Conservation (phyloP, 768 basidiomycete genomes). For the Tylopilus plumbeoviolaceoides region DNA sequence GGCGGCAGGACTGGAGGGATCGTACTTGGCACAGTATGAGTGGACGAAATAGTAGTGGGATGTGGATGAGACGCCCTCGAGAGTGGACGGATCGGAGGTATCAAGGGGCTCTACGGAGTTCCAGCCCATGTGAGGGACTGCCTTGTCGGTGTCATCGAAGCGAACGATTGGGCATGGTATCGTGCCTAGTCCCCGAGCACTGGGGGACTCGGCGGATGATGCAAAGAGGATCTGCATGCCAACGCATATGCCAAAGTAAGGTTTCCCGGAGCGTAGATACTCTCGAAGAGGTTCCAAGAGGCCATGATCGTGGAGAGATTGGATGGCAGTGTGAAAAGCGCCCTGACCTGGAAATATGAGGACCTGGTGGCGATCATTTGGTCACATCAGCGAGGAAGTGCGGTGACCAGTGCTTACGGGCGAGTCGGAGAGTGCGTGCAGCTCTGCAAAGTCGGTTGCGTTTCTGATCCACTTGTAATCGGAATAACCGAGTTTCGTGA, state of each 20-base stretch:
- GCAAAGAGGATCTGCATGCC: constrained; percentile 96
- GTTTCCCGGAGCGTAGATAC: constrained; percentile 84
- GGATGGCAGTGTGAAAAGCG: constrained; percentile 84
- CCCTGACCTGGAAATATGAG: constrained; percentile 98
- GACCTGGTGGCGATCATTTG: constrained; percentile 48
- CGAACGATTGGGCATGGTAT: constrained; percentile 77
- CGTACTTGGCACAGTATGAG: constrained; percentile 83
- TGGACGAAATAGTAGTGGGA: constrained; percentile 96
- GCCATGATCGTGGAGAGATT: constrained; percentile 65
- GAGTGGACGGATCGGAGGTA: constrained; percentile 34
- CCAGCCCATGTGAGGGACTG: constrained; percentile 99
- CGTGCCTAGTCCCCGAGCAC: constrained; percentile 68
- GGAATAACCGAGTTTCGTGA: constrained; percentile 75
- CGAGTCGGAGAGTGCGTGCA: constrained; percentile 13
- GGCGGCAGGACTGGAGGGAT: constrained; percentile 53
- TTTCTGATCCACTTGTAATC: constrained; percentile 82
- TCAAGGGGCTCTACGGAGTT: constrained; percentile 67
- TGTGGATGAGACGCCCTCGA: constrained; percentile 46
- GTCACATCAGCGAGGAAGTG: constrained; percentile 8
- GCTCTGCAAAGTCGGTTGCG: constrained; percentile 73
- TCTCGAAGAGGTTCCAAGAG: constrained; percentile 74
- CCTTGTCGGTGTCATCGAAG: constrained; percentile 70
- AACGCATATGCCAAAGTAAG: constrained; percentile 98
- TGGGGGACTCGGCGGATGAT: constrained; percentile 75
- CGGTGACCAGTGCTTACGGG: constrained; percentile 59